Base-by-base conservation (phyloP, 2,329 filamentous ascomycete species). In the Zymoseptoria pseudotritici region DNA sequence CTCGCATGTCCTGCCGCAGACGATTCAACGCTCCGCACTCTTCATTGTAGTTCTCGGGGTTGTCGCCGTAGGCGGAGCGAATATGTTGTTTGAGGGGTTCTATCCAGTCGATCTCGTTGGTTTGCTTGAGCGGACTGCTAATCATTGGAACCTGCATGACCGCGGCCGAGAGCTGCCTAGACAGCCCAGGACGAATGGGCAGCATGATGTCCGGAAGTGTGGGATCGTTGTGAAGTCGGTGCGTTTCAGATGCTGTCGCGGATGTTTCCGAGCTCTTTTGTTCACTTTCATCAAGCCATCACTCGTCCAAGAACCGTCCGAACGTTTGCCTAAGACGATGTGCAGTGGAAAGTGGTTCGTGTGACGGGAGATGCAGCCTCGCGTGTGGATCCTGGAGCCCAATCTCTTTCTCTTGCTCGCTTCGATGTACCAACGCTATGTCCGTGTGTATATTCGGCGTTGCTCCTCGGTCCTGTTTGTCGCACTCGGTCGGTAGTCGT, bases 81-180 rank as follows among this genome's bases (percentile, higher is more conserved):
- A 99, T 99, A 79, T 97, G 97, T 65, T 83, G 81, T 80, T 97
- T 97, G 67, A 99, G 82, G 54, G 94, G 94, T 54, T 83, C 82
- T 66, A 97, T 83, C 94, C 94, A 99, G 83, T 99, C 94, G 74
- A 99, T 96, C 80, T 99, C 94, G 82, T 92, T 96, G 66, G 94
- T 99, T 75, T 86, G 84, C 78, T 87, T 97, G 71, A 97, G 83
- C 73, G 93, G 93, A 82, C 88, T 87, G 70, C 91, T 95, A 70
- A 97, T 87, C 93, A 97, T 97, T 63, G 92, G 92, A 67, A 91
- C 87, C 80, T 95, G 89, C 75, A 89, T 83, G 87, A 90, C 91
- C 60, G 66, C 66, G 56, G 70, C 70, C 29, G 66, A 69, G 50
- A 72, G 68, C 64, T 70, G 68, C 54, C 70, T 65, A 22, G 67